Evolutionary conservation across 2,329 filamentous ascomycete genomes (phyloP), one percentile per base, ranked within the genome.

Genomic region (Cytospora leucostoma): DNA sequence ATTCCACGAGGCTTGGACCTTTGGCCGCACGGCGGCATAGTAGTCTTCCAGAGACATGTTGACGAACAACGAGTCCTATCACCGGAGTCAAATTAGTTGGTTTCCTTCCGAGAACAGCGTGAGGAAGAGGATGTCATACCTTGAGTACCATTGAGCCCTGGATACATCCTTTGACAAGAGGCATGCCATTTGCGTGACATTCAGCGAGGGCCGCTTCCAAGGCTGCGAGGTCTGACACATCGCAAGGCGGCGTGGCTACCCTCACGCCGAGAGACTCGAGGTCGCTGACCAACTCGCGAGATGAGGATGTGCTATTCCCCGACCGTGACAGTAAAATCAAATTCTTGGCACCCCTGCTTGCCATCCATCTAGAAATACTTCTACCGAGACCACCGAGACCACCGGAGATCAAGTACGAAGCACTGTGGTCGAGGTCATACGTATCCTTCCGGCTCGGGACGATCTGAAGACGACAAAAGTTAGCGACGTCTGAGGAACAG

Each of bases 381-480:
- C 71, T 56, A 0, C 74, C 73, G 7, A 76, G 65, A 11, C 74
- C 74, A 6, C 74, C 73, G 17, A 75, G 65, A 3, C 75, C 71
- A 7, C 75, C 74, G 8, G 73, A 68, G 15, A 76, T 63, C 2
- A 76, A 64, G 50, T 76, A 76, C 1, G 68, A 70, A 3, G 71
- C 70, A 32, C 73, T 67, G 0, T 61, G 5, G 4, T 66, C 35
- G 21, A 68, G 64, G 5, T 51, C 21, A 6, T 51, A 54, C 7
- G n/a, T 59, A 1, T 64, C 57, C 17, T 66, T 64, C 32, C 37
- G 37, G 44, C 61, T 67, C 0, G 66, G 64, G 15, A 69, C 4
- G 12, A 27, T 50, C 27, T 50, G n/a, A 12, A 44, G 12, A 17
- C 19, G 32, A 13, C 1, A 11, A 34, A 7, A 7, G 27, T 44